Evolutionary conservation across 2,329 filamentous ascomycete genomes (phyloP).

Genomic region (Orbilia javanica): DNA sequence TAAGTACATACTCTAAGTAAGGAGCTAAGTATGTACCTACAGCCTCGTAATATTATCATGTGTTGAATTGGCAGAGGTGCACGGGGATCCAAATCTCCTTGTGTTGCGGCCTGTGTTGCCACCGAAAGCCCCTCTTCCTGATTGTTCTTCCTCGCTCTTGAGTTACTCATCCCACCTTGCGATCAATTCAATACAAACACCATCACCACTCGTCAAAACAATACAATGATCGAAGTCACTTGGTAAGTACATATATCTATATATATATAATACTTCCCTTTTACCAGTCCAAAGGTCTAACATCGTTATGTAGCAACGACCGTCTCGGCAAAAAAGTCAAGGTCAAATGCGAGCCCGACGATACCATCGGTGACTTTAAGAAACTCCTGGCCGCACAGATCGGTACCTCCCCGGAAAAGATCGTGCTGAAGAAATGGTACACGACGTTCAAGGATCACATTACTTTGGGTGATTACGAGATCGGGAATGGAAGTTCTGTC

Average conservation of each 20-base stretch:
- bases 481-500: conserved; percentile 60
- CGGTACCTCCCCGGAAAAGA: conserved; percentile 60
- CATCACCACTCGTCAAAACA: not conserved
- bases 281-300: too few species aligned
- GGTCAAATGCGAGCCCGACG: conserved; percentile 62
- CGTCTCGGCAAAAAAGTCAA: conserved; percentile 67
- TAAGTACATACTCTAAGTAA: too few species aligned
- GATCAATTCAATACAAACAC: not conserved
- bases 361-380: conserved; percentile 62
- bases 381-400: conserved; percentile 61
- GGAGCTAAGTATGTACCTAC: too few species aligned
- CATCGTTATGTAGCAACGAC: conserved; percentile 71
- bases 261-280: too few species aligned
- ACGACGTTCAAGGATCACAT: conserved; percentile 62
- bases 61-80: not conserved
- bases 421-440: conserved; percentile 63
- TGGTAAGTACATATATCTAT: conserved; percentile 63
- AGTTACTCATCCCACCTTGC: not conserved
- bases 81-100: not conserved
- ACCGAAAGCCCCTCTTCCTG: not conserved
- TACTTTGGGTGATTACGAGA: conserved; percentile 62
- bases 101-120: not conserved
- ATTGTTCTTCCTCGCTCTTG: not conserved
- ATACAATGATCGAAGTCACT: conserved; percentile 64
- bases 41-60: too few species aligned